These are phyloP conservation scores for Straminergon stramineum DNA, from an alignment of 225 moss, liverwort and hornwort genomes.

Conservation along the genomic window DNA sequence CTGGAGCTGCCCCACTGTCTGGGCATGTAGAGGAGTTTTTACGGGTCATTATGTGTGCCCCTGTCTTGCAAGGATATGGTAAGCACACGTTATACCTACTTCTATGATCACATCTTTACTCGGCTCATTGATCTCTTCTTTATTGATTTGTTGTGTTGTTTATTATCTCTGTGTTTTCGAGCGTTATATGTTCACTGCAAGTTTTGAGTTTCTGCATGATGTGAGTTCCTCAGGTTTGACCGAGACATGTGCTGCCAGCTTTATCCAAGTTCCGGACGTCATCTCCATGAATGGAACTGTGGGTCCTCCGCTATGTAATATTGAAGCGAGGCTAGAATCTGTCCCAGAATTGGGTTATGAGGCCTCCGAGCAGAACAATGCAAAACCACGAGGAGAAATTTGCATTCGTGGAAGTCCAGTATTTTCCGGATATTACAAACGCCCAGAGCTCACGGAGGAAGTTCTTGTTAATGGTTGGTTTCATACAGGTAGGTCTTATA, in stretches of 20 bases:
- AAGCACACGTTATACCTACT: background rate
- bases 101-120: background rate
- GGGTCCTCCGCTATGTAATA: constrained; percentile 57
- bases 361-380: constrained; percentile 22
- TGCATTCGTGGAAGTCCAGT: constrained; percentile 48
- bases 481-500: constrained; percentile 44
- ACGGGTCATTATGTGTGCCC: constrained; percentile 53
- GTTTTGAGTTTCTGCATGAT: background rate
- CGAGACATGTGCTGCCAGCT: constrained; percentile 77
- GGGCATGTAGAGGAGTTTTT: constrained; percentile 58
- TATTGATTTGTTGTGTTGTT: background rate
- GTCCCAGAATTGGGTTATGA: constrained; percentile 79
- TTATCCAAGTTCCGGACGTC: constrained; percentile 65
- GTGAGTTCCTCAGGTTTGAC: constrained; percentile 52
- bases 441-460: constrained; percentile 60
- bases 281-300: constrained; percentile 66
- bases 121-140: background rate
- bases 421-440: constrained; percentile 65
- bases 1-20: constrained; percentile 72
- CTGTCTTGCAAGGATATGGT: constrained; percentile 84
- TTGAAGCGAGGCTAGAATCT: constrained; percentile 58
- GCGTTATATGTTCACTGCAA: background rate
- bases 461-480: constrained; percentile 70
- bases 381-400: constrained; percentile 58
- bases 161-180: background rate